Conservation (phyloP, 179 eudicot genomes). For the Vitellaria paradoxa region DNA sequence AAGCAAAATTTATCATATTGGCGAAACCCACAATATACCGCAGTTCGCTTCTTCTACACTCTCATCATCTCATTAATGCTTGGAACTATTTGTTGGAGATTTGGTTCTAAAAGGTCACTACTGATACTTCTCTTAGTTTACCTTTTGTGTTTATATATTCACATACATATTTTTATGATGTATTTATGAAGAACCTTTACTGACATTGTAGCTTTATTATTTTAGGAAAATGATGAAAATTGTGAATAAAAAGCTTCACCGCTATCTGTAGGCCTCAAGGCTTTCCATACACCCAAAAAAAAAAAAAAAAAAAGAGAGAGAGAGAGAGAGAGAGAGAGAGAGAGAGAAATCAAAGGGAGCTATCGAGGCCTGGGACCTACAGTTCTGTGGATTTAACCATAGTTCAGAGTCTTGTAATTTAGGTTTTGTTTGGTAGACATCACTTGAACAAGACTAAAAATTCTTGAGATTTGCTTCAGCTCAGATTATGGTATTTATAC, state of each 20-base stretch:
- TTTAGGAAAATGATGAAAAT: neutral
- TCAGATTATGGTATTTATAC: neutral
- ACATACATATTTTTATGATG: neutral
- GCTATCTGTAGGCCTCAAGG: neutral
- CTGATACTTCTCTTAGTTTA: neutral
- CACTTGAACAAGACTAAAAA: neutral
- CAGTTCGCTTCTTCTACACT: slow-evolving; percentile 93
- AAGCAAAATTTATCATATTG: slow-evolving; percentile 91
- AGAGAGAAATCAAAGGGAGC: neutral
- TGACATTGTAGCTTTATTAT: neutral
- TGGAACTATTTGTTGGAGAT: slow-evolving; percentile 92
- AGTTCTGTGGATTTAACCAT: neutral
- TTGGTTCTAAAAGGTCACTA: slow-evolving; percentile 78
- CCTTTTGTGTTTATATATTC: neutral
- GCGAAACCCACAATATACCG: slow-evolving; percentile 96
- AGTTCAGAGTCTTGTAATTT: neutral
- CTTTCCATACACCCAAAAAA: neutral
- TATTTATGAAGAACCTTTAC: neutral
- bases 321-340: no score
- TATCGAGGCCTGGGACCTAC: neutral
- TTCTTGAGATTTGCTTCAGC: neutral
- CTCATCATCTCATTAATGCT: slow-evolving; percentile 87
- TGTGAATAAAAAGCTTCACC: neutral
- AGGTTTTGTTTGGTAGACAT: neutral
- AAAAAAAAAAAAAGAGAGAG: neutral